Evolutionary conservation across 2,329 filamentous ascomycete genomes (phyloP), one percentile per base, ranked within the genome.

Genomic region (Drechslerella stenobrocha): DNA sequence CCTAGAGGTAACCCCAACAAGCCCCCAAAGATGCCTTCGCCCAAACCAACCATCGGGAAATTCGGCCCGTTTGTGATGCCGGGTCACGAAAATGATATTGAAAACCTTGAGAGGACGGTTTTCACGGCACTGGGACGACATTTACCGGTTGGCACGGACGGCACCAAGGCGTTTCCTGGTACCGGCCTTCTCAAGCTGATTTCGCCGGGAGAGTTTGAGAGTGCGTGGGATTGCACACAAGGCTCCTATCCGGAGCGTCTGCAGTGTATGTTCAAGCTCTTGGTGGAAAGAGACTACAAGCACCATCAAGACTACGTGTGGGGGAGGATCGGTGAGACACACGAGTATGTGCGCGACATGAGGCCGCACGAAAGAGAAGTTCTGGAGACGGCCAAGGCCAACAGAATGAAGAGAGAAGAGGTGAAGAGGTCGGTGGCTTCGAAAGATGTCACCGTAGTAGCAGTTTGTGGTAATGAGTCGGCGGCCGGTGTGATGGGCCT

Each of bases 191-290:
- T 15, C 2, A 48, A 50, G 6, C 28, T 26, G 13, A 47, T 40
- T 15, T 28, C 22, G 6, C 23, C n/a, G 11, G 26, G 20, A 13
- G 42, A n/a, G 7, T 30, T 57, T 30, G n/a, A 55, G 26, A 18
- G 24, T 9, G 23, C 18, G 1, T 59, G 55, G 55, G 6, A 51
- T 0, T 8, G 32, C 6, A 59, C 55, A 9, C n/a, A 11, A 2
- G 55, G 55, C 2, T 24, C 22, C 9, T 22, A 59, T 6, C 18
- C 9, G 6, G 32, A 59, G 15, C 13, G 55, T 2, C 18, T 59
- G 6, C 30, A 59, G 11, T 46, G 35, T 13, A 59, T 59, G 55
- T 59, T 51, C 24, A 7, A 50, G 26, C 26, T 32, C 13, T 44
- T 59, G 23, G 8, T 32, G 6, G 20, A 51, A 13, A 6, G 18